phyloP scores from a whole-genome alignment of 2,329 filamentous ascomycete genomes.

The Laburnicola sp. region DNA sequence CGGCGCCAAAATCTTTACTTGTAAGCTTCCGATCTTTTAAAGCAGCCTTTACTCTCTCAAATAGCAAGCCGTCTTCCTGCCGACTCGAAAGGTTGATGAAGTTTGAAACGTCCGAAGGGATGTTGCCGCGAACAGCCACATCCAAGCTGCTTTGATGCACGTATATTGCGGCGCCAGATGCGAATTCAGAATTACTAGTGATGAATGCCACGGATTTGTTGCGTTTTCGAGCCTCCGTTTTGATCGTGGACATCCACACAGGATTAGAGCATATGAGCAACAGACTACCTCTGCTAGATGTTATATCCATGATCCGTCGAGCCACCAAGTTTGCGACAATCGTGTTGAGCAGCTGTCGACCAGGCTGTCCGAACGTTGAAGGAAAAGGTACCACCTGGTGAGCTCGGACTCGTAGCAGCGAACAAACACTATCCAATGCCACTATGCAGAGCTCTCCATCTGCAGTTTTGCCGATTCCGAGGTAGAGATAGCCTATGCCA shows the following conservation, averaged over 20 bases:
- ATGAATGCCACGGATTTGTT: slow-evolving; percentile 8
- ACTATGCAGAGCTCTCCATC: neutral
- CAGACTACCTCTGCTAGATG: neutral
- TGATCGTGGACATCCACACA: slow-evolving; percentile 10
- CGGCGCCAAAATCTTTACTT: slow-evolving; percentile 1
- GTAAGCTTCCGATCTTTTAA: neutral
- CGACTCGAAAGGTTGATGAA: slow-evolving; percentile 13
- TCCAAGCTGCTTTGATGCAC: slow-evolving; percentile 10
- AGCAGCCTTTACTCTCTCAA: slow-evolving; percentile 2
- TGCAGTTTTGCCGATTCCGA: neutral
- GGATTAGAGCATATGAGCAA: slow-evolving; percentile 10
- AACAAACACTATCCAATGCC: neutral
- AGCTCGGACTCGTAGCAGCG: neutral
- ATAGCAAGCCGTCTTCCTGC: slow-evolving; percentile 10
- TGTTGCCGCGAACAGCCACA: slow-evolving; percentile 1
- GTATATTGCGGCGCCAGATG: neutral
- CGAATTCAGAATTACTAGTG: slow-evolving; percentile 6
- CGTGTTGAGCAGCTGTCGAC: neutral
- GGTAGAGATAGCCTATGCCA: neutral
- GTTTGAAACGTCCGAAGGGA: slow-evolving; percentile 4
- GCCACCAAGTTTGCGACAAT: slow-evolving; percentile 10
- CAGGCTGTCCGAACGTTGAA: neutral
- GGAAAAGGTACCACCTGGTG: neutral
- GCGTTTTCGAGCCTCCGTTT: slow-evolving; percentile 1
- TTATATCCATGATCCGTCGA: slow-evolving; percentile 1